Percentiles rank a stretch among this genome's conserved stretches.
phyloP scores from a whole-genome alignment of 352 stramenopile genomes.

The Globisporangium abappressorium region DNA sequence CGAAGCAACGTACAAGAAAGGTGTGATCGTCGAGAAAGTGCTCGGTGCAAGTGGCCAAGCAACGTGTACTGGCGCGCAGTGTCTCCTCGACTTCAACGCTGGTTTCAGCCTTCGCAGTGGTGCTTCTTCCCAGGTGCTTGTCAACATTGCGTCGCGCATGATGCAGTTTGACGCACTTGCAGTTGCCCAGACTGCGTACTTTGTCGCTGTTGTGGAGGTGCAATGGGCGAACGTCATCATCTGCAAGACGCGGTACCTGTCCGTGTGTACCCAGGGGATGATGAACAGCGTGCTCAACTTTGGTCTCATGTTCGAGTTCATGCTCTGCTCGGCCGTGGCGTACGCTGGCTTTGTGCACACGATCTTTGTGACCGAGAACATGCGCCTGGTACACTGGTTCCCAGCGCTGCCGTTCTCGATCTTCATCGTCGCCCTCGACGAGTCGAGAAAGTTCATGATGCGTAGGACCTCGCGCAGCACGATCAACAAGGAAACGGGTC shows the following conservation, averaged over 20 bases:
- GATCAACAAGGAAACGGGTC: conserved; percentile 74
- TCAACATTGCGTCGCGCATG: conserved; percentile 90
- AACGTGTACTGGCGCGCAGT: conserved; percentile 36
- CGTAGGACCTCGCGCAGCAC: conserved; percentile 68
- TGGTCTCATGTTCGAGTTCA: conserved; percentile 91
- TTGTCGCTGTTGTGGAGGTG: conserved; percentile 84
- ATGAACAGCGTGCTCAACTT: conserved; percentile 92
- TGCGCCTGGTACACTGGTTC: conserved; percentile 91
- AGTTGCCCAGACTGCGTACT: conserved; percentile 85
- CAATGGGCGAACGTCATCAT: conserved; percentile 92
- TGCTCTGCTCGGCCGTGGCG: conserved; percentile 79
- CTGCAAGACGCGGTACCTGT: conserved; percentile 92
- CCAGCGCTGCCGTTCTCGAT: conserved; percentile 87
- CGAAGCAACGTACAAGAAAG: conserved; percentile 43
- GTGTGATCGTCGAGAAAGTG: conserved; percentile 50
- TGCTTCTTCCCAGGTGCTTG: conserved; percentile 21
- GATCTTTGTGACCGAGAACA: conserved; percentile 79
- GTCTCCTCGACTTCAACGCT: conserved; percentile 53
- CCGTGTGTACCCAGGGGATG: conserved; percentile 90
- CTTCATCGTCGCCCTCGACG: conserved; percentile 89
- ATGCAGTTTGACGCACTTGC: conserved; percentile 80
- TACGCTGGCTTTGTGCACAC: conserved; percentile 86
- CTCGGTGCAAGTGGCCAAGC: conserved; percentile 24
- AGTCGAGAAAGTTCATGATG: conserved; percentile 91
- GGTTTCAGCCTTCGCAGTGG: conserved; percentile 41